Evolutionary conservation across 371 early-diverging fungal species (phyloP), one percentile per base, ranked within the genome.

Genomic region (Mortierella sp.): DNA sequence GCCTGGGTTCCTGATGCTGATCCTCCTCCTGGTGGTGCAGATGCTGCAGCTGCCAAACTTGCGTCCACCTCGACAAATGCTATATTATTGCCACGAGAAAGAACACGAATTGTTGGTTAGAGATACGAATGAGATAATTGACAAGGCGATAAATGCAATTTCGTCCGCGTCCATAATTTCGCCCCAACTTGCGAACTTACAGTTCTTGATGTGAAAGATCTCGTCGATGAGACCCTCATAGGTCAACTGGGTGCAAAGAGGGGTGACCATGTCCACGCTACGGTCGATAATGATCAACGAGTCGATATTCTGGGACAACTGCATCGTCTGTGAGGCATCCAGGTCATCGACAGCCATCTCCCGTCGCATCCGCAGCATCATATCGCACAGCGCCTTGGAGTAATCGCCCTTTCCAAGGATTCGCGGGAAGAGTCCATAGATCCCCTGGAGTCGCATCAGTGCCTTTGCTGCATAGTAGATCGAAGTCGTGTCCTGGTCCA

Each of bases 171-270:
- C 11, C 11, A 45, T 37, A 48, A 26, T 47, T 5, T 65, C 4
- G 39, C 29, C 44, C 26, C 7, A 31, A 66, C n/a, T n/a, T n/a
- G 16, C 0, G 5, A 22, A 76, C 87, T 80, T 87, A 88, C 92
- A 88, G 69, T 92, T 88, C 64, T 87, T 87, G 65, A 96, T 93
- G 3, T 91, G 91, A 71, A 92, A 92, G 8, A 90, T 90, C 77
- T 95, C 95, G 81, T 97, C 97, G 70, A 99, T 91, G 31, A 98
- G 87, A 2, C 97, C 97, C 85, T 97, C 96, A 85, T 98, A 99
- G 0, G 99, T 98, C 67, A 98, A 85, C 80, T 96, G 96, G 0
- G 97, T 98, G 79, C 96, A 93, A 53, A 99, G 85, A 5, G 97
- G 98, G 3, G 97, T 97, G 24, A 96, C 88, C 52, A 97, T 80